These are phyloP conservation scores for Bathelium albidoporum DNA, from an alignment of 495 filamentous ascomycete genomes.

Conservation along the genomic window DNA sequence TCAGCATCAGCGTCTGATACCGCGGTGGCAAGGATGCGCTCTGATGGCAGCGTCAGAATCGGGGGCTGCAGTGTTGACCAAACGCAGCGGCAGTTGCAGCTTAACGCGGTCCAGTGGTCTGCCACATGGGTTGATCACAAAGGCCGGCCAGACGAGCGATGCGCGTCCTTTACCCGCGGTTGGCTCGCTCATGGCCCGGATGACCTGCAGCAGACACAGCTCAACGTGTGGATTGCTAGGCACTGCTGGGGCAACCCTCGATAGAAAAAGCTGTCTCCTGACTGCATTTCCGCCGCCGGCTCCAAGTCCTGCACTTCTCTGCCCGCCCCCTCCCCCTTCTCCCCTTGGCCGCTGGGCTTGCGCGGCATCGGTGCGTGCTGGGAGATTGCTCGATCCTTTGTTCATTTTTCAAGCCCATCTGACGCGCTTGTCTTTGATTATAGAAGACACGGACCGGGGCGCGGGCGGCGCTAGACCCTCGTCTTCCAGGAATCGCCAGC, in stretches of 20 bases:
- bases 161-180: slow-evolving; percentile 4
- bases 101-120: background rate
- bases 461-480: background rate
- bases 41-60: background rate
- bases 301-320: too few species aligned
- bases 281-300: background rate
- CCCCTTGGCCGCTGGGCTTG: background rate
- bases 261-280: background rate
- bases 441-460: slow-evolving; percentile 1
- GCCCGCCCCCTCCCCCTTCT: background rate
- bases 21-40: background rate
- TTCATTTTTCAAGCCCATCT: background rate
- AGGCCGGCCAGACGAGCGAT: slow-evolving; percentile 3
- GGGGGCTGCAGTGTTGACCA: background rate
- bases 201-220: slow-evolving; percentile 6
- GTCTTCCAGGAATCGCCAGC: background rate
- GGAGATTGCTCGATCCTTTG: slow-evolving; percentile 4
- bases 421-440: slow-evolving; percentile 2
- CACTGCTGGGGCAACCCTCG: background rate
- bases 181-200: background rate
- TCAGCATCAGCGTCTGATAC: slow-evolving; percentile 1
- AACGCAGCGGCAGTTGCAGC: slow-evolving; percentile 4
- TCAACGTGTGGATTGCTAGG: background rate
- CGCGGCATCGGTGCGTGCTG: slow-evolving; percentile 1
- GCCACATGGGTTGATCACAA: slow-evolving; percentile 5